Evolutionary conservation across 2,329 filamentous ascomycete species (phyloP), one percentile per base, ranked within the genome.

Genomic region (Diaporthe sp.): DNA sequence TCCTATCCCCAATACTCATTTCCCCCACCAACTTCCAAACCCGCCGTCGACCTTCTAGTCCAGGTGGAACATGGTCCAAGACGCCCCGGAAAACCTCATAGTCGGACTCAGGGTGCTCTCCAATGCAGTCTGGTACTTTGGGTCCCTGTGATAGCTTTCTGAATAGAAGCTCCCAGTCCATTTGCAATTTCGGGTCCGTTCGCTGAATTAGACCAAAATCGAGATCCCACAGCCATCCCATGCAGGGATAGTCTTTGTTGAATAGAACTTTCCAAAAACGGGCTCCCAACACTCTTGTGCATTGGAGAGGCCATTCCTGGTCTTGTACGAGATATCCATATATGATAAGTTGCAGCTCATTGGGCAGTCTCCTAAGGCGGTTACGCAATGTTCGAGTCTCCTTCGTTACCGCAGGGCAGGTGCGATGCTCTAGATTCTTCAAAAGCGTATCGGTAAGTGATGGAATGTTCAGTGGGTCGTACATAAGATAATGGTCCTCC

Each of bases 121-220:
- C 59, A 22, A 47, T 4, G 22, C 59, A 63, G 42, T 47, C 59
- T 5, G 39, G 9, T 10, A 44, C 47, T 47, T 30, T 63, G 5
- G 59, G 59, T 47, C 19, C 10, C 59, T 32, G 59, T 15, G 59
- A 47, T 47, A 63, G 59, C n/a, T 63, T 3, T 17, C 59, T 63
- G 27, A 47, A 63, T 9, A 63, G 39, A 15, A 63, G 59, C 27
- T 63, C 39, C 39, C 59, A 63, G 59, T 63, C 37, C 59, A 47
- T 63, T 4, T 13, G 12, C 17, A 63, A 2, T 2, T 30, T 17
- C 10, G 32, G 59, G 59, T 47, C 39, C 10, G 59, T 32, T 3
- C 25, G 59, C 47, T 39, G 39, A 10, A 63, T 5, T 15, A 63
- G 25, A 9, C 32, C 27, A 63, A 63, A 63, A 32, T 63, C 59